phyloP scores from a whole-genome alignment of 306 rosid species.

The Arachis stenosperma region DNA sequence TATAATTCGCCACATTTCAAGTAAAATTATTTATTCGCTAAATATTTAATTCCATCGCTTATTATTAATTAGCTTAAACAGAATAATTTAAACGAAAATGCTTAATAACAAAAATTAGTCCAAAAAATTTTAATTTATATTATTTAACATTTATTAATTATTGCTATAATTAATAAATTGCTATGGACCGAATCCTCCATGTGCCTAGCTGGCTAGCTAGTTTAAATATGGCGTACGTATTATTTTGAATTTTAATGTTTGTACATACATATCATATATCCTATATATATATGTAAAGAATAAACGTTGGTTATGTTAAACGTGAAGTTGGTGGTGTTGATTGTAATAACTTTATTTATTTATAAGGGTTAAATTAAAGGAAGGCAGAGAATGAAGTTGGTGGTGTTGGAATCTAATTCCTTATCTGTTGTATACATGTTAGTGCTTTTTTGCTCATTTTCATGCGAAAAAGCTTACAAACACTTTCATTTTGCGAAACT shows the following conservation, averaged over 20 bases:
- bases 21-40: neutral
- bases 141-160: too few relatives aligned
- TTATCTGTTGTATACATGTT: slow-evolving; percentile 28
- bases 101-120: too few relatives aligned
- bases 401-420: slow-evolving; percentile 55
- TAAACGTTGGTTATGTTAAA: too few relatives aligned
- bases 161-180: neutral
- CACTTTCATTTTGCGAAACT: slow-evolving; percentile 44
- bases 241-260: too few relatives aligned
- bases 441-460: slow-evolving; percentile 52
- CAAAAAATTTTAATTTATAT: too few relatives aligned
- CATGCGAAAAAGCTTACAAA: slow-evolving; percentile 51
- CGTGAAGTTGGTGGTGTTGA: too few relatives aligned
- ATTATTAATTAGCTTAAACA: neutral
- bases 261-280: too few relatives aligned
- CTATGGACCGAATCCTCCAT: neutral
- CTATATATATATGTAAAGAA: too few relatives aligned
- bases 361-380: slow-evolving; percentile 3
- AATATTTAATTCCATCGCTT: neutral
- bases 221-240: too few relatives aligned
- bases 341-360: neutral
- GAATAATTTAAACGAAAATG: too few relatives aligned
- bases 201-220: too few relatives aligned
- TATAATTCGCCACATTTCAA: neutral
- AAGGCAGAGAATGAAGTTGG: slow-evolving; percentile 14